Base-by-base conservation (phyloP, 352 stramenopile genomes). In the Phytophthora lateralis region DNA sequence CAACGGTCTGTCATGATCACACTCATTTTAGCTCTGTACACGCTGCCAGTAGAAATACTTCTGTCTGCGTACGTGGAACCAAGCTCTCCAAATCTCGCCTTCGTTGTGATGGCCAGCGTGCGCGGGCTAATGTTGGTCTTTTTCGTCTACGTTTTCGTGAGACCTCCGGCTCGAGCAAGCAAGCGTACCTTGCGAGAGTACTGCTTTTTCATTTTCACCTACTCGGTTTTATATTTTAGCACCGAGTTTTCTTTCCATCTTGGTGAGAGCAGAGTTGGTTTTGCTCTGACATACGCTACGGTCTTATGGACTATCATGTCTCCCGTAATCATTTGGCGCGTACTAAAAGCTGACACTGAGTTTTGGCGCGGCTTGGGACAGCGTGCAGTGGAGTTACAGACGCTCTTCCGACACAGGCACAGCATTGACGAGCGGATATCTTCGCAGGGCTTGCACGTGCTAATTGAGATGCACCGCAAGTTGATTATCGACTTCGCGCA, bases 401-500 rank as follows among this genome's bases (percentile, higher is more conserved):
- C 44, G 2, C 39, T 74, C 10, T 76, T 76, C 42, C 57, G 45
- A 5, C 47, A 78, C 30, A 55, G 54, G 24, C 56, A 72, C 30
- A 70, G 67, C 30, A 60, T 73, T 17, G 48, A 73, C 35, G 68
- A 75, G 32, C 63, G 61, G 29, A 60, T 73, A 26, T 76, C 68
- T 21, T 72, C 68, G 0, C 61, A 80, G 24, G 76, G 87, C 3
- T 70, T 93, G 17, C 76, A 89, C 51, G 66, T 91, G 48, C 63
- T 93, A 6, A 82, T 87, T 45, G 75, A 91, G 51, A 88, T 88
- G 75, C 71, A 91, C 42, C 78, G 76, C 26, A 84, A 87, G 48
- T 75, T 82, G 45, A 85, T 91, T 32, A 86, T 95, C 20, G 83
- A 95, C 56, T 95, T 93, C 55, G 77, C 77, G 1, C 66, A 88